Evolutionary conservation across 2,329 filamentous ascomycete genomes (phyloP).

Genomic region (Dactylella cylindrospora): DNA sequence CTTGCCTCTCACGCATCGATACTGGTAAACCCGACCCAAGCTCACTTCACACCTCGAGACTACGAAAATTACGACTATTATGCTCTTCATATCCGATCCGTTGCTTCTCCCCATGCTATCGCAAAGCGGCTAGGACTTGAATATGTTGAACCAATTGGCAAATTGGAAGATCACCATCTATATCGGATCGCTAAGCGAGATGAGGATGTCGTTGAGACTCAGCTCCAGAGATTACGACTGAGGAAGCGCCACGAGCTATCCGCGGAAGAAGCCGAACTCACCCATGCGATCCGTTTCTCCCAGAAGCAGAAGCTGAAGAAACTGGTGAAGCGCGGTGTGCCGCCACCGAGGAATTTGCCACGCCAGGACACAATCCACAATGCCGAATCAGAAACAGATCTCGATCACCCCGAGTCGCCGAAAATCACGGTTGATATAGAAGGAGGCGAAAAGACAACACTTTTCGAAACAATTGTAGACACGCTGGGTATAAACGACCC

Average conservation of each 20-base stretch:
- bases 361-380: slow-evolving; percentile 18
- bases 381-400: not conserved
- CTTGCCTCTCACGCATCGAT: slow-evolving; percentile 22
- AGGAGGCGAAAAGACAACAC: slow-evolving; percentile 1
- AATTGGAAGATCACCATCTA: slow-evolving; percentile 77
- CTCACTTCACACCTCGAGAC: slow-evolving; percentile 60
- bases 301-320: slow-evolving; percentile 72
- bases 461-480: slow-evolving; percentile 57
- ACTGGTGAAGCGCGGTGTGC: slow-evolving; percentile 62
- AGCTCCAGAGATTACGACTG: slow-evolving; percentile 60
- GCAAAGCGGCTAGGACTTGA: slow-evolving; percentile 72
- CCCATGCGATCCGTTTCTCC: slow-evolving; percentile 74
- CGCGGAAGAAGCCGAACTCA: slow-evolving; percentile 58
- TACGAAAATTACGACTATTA: slow-evolving; percentile 88
- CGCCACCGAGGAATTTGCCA: slow-evolving; percentile 46
- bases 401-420: slow-evolving; percentile 35
- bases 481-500: slow-evolving; percentile 79
- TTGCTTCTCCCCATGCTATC: slow-evolving; percentile 67
- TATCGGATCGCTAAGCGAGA: slow-evolving; percentile 71
- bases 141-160: slow-evolving; percentile 78
- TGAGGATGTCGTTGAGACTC: slow-evolving; percentile 62
- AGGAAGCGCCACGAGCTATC: slow-evolving; percentile 53
- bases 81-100: slow-evolving; percentile 75
- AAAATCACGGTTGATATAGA: slow-evolving; percentile 17
- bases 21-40: slow-evolving; percentile 38